Evolutionary conservation across 345 rosid species (phyloP).

Genomic region (Brassica carinata): DNA sequence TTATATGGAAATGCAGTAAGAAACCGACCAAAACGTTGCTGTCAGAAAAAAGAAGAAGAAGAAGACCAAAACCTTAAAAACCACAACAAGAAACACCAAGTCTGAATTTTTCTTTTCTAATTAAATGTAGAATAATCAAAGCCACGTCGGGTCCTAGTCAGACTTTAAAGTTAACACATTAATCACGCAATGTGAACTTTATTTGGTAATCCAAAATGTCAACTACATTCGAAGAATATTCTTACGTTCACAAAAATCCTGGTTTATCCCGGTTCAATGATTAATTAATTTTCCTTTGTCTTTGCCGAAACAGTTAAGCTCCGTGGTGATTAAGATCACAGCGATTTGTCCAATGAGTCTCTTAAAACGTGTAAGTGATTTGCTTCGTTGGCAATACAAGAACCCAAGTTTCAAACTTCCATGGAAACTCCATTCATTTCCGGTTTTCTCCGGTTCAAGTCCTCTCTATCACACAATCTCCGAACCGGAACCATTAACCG

Average conservation of each 20-base stretch:
- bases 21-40: constrained; percentile 11
- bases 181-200: constrained; percentile 25
- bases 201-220: constrained; percentile 13
- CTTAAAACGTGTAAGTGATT: constrained; percentile 65
- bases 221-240: constrained; percentile 24
- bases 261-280: constrained; percentile 24
- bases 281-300: not conserved
- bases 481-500: constrained; percentile 62
- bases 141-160: constrained; percentile 27
- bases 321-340: constrained; percentile 63
- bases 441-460: constrained; percentile 66
- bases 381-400: constrained; percentile 80
- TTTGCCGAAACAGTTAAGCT: constrained; percentile 59
- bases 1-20: not conserved
- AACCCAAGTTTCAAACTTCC: constrained; percentile 65
- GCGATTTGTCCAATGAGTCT: constrained; percentile 71
- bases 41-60: not conserved
- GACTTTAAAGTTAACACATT: constrained; percentile 19
- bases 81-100: not conserved
- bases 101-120: not conserved
- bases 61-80: constrained; percentile 16
- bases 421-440: constrained; percentile 69
- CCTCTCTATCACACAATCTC: constrained; percentile 70
- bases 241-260: not conserved
- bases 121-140: not conserved